Evolutionary conservation across 2,329 filamentous ascomycete species (phyloP).

Genomic region (Fusarium gaditjirri): DNA sequence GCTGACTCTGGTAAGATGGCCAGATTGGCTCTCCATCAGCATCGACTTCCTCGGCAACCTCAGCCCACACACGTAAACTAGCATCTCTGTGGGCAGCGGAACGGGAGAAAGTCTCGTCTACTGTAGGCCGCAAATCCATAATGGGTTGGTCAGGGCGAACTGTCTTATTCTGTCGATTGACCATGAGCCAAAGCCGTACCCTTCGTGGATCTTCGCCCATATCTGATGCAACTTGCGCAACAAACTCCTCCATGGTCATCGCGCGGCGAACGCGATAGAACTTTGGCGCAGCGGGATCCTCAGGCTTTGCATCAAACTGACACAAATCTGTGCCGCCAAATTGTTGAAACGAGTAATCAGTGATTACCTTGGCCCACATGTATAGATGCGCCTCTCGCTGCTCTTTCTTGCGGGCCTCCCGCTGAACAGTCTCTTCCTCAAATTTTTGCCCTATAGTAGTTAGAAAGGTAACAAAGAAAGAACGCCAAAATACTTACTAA

Average conservation of each 20-base stretch:
- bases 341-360: slow-evolving; percentile 80
- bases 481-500: slow-evolving; percentile 65
- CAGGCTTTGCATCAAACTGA: slow-evolving; percentile 70
- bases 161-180: slow-evolving; percentile 98
- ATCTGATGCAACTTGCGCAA: slow-evolving; percentile 75
- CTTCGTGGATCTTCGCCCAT: slow-evolving; percentile 73
- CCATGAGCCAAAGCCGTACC: slow-evolving; percentile 94
- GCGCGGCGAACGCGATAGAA: slow-evolving; percentile 78
- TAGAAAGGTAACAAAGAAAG: slow-evolving; percentile 15
- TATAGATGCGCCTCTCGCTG: slow-evolving; percentile 95
- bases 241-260: slow-evolving; percentile 81
- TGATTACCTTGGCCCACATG: slow-evolving; percentile 84
- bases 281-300: slow-evolving; percentile 76
- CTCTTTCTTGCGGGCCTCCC: slow-evolving; percentile 84
- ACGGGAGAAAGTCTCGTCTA: slow-evolving; percentile 73
- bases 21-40: slow-evolving; percentile 77
- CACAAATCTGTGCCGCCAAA: slow-evolving; percentile 89
- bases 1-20: slow-evolving; percentile 70
- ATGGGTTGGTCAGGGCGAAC: slow-evolving; percentile 90
- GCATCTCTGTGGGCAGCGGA: slow-evolving; percentile 71
- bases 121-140: slow-evolving; percentile 77
- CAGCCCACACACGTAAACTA: slow-evolving; percentile 87
- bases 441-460: slow-evolving; percentile 70
- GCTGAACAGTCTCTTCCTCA: slow-evolving; percentile 80
- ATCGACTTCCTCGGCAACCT: slow-evolving; percentile 75